Evolutionary conservation across 768 basidiomycete species (phyloP), one percentile per base, ranked within the genome.

Genomic region (Trametes cingulata): DNA sequence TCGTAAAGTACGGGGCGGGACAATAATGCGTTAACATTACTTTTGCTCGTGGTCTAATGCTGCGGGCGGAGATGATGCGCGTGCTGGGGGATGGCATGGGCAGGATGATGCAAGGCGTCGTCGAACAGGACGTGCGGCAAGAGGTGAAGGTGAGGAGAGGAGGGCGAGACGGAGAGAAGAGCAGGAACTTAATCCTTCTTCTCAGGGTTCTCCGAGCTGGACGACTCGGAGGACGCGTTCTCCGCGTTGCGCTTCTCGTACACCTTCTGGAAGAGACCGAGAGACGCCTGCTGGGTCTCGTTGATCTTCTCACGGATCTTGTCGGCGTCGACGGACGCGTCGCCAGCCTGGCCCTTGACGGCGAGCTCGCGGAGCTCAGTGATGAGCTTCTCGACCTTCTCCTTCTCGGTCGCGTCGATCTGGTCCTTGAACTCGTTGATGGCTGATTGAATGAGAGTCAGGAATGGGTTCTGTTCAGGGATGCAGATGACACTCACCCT

Each of bases 351-450:
- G 42, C 92, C 97, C 83, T 97, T 95, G 66, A 81, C 80, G 15
- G 93, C 87, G 65, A 98, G 70, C 74, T 95, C 94, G 47, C 95
- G 86, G 49, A 98, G 88, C 77, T 98, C 94, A 56, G 75, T 74
- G 33, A 99, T 76, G 46, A 96, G 89, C 75, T 88, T 89, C 53
- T 87, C 77, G 66, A 99, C 95, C 80, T 95, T 98, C 71, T 95
- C 94, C 77, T 90, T 90, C 84, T 99, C 97, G 2, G 86, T 74
- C 7, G 85, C 85, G 65, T 98, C 95, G 57, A 99, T 86, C 72
- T 98, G 94, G 46, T 96, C 93, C 81, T 95, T 95, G 85, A 98
- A 98, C 78, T 99, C 97, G 69, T 81, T 85, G 89, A 98, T 91
- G 17, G 95, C 93, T 92, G 67, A 5, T 22, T 52, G 7, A 29